Conservation (phyloP, 192 early-diverging fungal genomes). For the Backusella westeae region DNA sequence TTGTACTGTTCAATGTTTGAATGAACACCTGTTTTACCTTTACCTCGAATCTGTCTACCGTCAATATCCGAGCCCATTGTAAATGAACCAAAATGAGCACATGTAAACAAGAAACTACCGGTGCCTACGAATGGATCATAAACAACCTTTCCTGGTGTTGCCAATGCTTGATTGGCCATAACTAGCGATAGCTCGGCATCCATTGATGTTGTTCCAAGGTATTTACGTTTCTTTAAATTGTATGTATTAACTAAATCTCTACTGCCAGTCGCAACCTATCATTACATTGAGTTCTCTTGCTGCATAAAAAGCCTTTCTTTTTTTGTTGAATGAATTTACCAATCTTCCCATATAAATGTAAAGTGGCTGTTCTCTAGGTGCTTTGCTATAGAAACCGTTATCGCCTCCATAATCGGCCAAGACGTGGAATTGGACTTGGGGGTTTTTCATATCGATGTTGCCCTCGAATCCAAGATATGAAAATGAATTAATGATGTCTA, state of each 20-base stretch:
- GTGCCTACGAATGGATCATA: conserved; percentile 99
- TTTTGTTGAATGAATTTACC: conserved; percentile 28
- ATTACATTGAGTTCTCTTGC: not conserved
- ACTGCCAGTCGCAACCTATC: conserved; percentile 66
- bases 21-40: conserved; percentile 56
- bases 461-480: conserved; percentile 85
- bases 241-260: conserved; percentile 75
- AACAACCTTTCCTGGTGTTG: conserved; percentile 67
- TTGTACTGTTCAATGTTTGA: conserved; percentile 89
- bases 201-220: conserved; percentile 97
- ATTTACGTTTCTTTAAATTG: conserved; percentile 93
- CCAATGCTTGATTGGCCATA: conserved; percentile 93
- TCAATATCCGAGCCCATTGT: conserved; percentile 97
- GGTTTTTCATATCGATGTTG: conserved; percentile 77
- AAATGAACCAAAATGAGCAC: conserved; percentile 90
- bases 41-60: conserved; percentile 95
- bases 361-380: not conserved
- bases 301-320: not conserved
- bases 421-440: conserved; percentile 71
- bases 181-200: conserved; percentile 96
- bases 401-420: conserved; percentile 78
- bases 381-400: not conserved
- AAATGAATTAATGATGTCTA: conserved; percentile 80
- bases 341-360: conserved; percentile 70
- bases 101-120: conserved; percentile 89